Evolutionary conservation across 2,329 filamentous ascomycete species (phyloP).

Genomic region (Trichophyton simii): DNA sequence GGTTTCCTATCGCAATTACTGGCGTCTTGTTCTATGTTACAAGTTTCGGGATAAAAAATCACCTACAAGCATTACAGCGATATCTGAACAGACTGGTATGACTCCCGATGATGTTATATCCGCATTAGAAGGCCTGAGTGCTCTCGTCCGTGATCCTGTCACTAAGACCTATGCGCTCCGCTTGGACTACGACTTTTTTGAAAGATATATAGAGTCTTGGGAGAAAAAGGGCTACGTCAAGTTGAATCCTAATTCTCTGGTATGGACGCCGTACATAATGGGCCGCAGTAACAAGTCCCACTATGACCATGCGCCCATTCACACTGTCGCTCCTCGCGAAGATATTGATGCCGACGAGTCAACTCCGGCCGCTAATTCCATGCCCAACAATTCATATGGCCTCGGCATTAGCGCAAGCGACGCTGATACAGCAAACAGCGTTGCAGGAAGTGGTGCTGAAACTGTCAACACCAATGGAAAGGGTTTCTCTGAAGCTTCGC

Average conservation of each 20-base stretch:
- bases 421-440: conserved; percentile 5
- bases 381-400: conserved; percentile 10
- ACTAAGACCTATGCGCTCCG: conserved; percentile 83
- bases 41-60: conserved; percentile 57
- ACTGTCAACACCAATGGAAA: conserved; percentile 3
- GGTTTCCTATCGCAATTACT: conserved; percentile 95
- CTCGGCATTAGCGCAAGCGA: conserved; percentile 10
- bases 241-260: conserved; percentile 64
- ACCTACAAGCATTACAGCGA: conserved; percentile 42
- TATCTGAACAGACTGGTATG: conserved; percentile 81
- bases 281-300: conserved; percentile 69
- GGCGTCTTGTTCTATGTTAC: conserved; percentile 77
- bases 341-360: conserved; percentile 42
- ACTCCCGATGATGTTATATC: conserved; percentile 94
- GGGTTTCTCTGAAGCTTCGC: background rate
- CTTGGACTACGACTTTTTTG: conserved; percentile 73
- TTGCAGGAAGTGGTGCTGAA: background rate
- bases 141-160: conserved; percentile 75
- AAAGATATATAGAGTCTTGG: conserved; percentile 78
- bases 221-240: conserved; percentile 78
- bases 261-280: conserved; percentile 97
- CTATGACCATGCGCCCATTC: conserved; percentile 72
- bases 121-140: conserved; percentile 77
- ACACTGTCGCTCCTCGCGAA: conserved; percentile 76
- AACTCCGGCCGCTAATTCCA: conserved; percentile 13